Conservation (phyloP, 345 rosid genomes). For the Brassica incana region DNA sequence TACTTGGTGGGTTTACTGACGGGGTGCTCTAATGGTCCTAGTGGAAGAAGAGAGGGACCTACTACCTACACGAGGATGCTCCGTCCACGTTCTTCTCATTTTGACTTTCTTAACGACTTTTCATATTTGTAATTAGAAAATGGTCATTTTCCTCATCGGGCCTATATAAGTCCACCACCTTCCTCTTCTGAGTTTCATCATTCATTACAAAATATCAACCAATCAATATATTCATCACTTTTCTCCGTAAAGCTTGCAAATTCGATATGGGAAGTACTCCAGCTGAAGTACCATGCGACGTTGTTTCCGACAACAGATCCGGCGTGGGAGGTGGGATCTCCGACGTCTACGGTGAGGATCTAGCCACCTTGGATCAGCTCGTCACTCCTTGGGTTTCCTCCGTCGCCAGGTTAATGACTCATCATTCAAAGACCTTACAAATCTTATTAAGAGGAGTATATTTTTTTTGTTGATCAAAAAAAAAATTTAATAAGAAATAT, state of each 20-base stretch:
- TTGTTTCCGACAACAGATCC: constrained; percentile 46
- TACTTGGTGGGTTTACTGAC: too few species aligned
- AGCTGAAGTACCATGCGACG: constrained; percentile 37
- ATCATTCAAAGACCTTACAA: not conserved
- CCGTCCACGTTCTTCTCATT: constrained; percentile 31
- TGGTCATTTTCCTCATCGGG: not conserved
- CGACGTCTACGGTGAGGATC: constrained; percentile 78
- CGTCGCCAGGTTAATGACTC: constrained; percentile 66
- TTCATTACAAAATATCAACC: not conserved
- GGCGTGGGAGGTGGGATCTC: constrained; percentile 56
- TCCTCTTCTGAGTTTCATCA: constrained; percentile 11
- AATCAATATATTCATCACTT: not conserved
- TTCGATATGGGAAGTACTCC: constrained; percentile 36
- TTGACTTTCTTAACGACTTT: constrained; percentile 22
- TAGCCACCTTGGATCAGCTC: constrained; percentile 82
- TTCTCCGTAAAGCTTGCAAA: not conserved
- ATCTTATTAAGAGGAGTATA: not conserved
- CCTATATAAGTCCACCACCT: constrained; percentile 31
- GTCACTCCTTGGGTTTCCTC: constrained; percentile 90
- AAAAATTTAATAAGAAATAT: too few species aligned
- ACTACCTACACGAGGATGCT: constrained; percentile 19
- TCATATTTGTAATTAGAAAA: not conserved
- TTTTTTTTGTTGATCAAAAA: not conserved
- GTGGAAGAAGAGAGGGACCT: constrained; percentile 29
- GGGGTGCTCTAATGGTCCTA: too few species aligned